Evolutionary conservation across 495 filamentous ascomycete genomes (phyloP).

Genomic region (Opeltia flavorubescens): DNA sequence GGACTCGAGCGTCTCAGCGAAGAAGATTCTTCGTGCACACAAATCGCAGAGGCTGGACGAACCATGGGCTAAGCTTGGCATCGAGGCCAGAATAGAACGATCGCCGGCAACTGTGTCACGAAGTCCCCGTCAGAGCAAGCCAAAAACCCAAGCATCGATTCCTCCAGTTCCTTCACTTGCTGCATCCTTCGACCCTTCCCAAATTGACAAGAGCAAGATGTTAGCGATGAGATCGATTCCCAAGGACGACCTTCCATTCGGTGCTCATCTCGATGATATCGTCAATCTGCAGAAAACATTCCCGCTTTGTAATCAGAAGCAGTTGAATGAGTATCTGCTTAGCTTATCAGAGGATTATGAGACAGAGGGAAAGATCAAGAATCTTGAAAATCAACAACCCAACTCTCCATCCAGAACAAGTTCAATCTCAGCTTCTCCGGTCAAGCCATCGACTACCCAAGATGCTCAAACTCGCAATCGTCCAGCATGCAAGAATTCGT

Average conservation of each 20-base stretch:
- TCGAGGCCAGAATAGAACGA: background rate
- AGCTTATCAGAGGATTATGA: slow-evolving; percentile 2
- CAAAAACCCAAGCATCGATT: background rate
- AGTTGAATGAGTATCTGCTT: slow-evolving; percentile 4
- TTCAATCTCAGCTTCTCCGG: background rate
- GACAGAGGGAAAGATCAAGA: too few relatives aligned
- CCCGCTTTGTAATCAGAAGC: background rate
- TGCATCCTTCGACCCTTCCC: slow-evolving; percentile 1
- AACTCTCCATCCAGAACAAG: background rate
- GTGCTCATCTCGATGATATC: slow-evolving; percentile 8
- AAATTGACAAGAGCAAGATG: slow-evolving; percentile 6
- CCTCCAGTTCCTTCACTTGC: slow-evolving; percentile 5
- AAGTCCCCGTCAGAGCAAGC: slow-evolving; percentile 2
- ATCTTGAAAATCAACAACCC: background rate
- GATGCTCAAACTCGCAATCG: background rate
- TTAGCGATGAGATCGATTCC: slow-evolving; percentile 9
- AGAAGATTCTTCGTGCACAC: background rate
- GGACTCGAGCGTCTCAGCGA: background rate
- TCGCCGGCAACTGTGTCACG: background rate
- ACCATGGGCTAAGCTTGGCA: background rate
- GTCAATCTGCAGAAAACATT: slow-evolving; percentile 9
- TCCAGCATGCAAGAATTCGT: background rate
- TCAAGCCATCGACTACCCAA: background rate
- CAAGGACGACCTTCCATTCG: slow-evolving; percentile 7
- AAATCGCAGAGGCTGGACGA: background rate